phyloP scores from a whole-genome alignment of 805 yeast species.

The Barnettozyma californica region DNA sequence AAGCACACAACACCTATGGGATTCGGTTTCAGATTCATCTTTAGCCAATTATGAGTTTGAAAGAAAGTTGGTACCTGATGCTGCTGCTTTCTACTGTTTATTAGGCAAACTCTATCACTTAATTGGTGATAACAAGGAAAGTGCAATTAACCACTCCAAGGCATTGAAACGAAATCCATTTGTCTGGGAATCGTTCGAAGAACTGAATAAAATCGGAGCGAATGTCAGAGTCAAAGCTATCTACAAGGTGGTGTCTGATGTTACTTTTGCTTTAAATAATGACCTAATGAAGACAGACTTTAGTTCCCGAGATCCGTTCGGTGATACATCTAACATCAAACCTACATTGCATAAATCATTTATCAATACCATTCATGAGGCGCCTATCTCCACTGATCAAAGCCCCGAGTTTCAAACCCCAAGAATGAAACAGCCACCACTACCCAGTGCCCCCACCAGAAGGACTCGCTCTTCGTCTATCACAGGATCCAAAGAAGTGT shows the following conservation, averaged over 20 bases:
- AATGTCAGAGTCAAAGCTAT: slow-evolving; percentile 55
- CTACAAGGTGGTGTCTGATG: slow-evolving; percentile 29
- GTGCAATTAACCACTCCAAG: slow-evolving; percentile 60
- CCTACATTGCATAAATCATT: slow-evolving; percentile 10
- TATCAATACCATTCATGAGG: slow-evolving; percentile 14
- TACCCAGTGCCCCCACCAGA: slow-evolving; percentile 38
- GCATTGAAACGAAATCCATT: slow-evolving; percentile 73
- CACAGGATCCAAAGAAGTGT: slow-evolving; percentile 8
- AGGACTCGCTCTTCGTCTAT: slow-evolving; percentile 25
- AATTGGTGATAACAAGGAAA: slow-evolving; percentile 56
- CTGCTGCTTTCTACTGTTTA: slow-evolving; percentile 61
- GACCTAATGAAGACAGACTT: slow-evolving; percentile 4
- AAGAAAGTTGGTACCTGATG: slow-evolving; percentile 47
- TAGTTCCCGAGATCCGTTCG: slow-evolving; percentile 25
- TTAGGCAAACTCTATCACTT: slow-evolving; percentile 63
- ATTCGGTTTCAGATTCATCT: slow-evolving; percentile 10
- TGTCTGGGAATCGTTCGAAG: slow-evolving; percentile 82
- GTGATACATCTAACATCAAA: slow-evolving; percentile 20
- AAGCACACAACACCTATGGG: slow-evolving; percentile 34
- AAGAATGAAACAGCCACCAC: slow-evolving; percentile 29
- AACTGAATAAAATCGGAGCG: slow-evolving; percentile 67
- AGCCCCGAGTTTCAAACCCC: slow-evolving; percentile 37
- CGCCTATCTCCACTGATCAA: slow-evolving; percentile 14
- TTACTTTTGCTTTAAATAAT: slow-evolving; percentile 13
- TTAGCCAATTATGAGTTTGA: slow-evolving; percentile 34